Evolutionary conservation across 371 early-diverging fungal species (phyloP), one percentile per base, ranked within the genome.

Genomic region (Rhizopus stolonifer): DNA sequence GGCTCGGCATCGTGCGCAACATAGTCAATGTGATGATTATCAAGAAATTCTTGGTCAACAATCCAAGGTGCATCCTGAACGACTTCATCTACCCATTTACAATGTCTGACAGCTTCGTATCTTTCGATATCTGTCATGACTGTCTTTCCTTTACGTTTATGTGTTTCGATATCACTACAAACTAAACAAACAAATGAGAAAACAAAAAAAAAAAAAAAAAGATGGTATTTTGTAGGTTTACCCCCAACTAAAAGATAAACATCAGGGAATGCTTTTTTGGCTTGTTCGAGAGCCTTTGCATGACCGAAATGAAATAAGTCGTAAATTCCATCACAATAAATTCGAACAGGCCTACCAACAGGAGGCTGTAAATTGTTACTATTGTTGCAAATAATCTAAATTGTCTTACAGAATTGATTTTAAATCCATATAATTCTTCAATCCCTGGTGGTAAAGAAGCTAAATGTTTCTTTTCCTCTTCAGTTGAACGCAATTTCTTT

Each of bases 1-100:
- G 96, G 96, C 11, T 93, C 86, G 54, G 93, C 97, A 72, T 99
- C 99, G 67, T 99, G 99, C 15, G 96, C 95, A n/a, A 99, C 97
- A 71, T 89, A 96, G 67, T 98, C 98, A 42, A 99, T 96, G 64
- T 83, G 57, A 60, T 99, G 91, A 61, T 83, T 49, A 61, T 92
- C 89, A 8, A 99, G 58, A 58, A 96, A 99, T 39, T 86, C 96
- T 54, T 90, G 88, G 33, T 83, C 85, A 38, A 96, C 82, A 25
- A 87, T 65, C 98, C 98, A 98, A 9, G 96, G 96, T 14, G 93
- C 93, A 60, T 89, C 79, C 39, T 79, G 79, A 42, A 98, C 71
- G 43, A 98, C 93, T 67, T 96, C 89, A 70, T 96, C 96, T 3
- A 95, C 96, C 94, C 96, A 96, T 74, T 86, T 86, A 72, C 98